Evolutionary conservation across 495 filamentous ascomycete genomes (phyloP).

Genomic region (Polyplosphaeria fusca): DNA sequence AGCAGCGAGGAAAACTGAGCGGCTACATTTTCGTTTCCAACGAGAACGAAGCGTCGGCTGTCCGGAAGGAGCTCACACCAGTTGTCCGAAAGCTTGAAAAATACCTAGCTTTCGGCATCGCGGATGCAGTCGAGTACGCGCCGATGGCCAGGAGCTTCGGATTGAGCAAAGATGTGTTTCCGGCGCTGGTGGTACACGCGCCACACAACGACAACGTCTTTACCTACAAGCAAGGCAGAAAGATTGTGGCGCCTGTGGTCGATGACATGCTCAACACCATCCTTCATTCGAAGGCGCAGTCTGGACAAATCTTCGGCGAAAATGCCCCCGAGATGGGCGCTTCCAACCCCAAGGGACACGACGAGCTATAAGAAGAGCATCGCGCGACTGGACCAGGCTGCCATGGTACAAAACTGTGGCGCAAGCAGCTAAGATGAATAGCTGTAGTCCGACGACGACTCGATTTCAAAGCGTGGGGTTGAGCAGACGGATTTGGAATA

Average conservation of each 20-base stretch:
- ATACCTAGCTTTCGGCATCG: constrained; percentile 48
- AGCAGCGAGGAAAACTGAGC: constrained; percentile 48
- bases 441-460: no score
- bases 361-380: constrained; percentile 21
- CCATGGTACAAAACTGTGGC: neutral
- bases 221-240: constrained; percentile 10
- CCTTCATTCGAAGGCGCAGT: constrained; percentile 12
- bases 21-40: constrained; percentile 46
- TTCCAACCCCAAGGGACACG: neutral
- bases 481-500: no score
- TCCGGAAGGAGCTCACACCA: constrained; percentile 40
- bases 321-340: constrained; percentile 3
- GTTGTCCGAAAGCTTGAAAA: constrained; percentile 50
- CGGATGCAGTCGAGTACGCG: constrained; percentile 48
- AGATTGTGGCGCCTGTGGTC: neutral
- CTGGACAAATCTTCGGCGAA: constrained; percentile 17
- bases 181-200: constrained; percentile 17
- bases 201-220: constrained; percentile 25
- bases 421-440: no score
- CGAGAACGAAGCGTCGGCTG: constrained; percentile 33
- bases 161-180: constrained; percentile 4
- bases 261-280: constrained; percentile 23
- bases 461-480: no score
- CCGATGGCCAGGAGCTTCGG: constrained; percentile 41
- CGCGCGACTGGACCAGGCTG: no score